These are phyloP conservation scores for Dissoconium aciculare DNA, from an alignment of 2,329 filamentous ascomycete genomes.

Conservation along the genomic window DNA sequence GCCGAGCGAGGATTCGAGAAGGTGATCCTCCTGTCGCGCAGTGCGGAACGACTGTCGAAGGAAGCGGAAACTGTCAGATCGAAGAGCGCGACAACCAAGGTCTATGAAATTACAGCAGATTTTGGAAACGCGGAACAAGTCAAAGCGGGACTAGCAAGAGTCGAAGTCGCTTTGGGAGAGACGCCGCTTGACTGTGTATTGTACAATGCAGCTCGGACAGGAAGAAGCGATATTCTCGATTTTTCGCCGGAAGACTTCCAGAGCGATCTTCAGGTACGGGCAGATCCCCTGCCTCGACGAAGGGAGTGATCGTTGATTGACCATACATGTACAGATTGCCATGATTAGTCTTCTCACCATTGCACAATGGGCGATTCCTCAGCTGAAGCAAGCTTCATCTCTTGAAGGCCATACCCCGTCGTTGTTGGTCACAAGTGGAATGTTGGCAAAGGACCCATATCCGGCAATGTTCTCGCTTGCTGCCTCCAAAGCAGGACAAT, in stretches of 20 bases:
- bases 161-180: slow-evolving; percentile 28
- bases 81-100: too few relatives aligned
- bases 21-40: slow-evolving; percentile 15
- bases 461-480: slow-evolving; percentile 32
- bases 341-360: slow-evolving; percentile 33
- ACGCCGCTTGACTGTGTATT: slow-evolving; percentile 31
- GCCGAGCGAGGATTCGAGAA: slow-evolving; percentile 16
- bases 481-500: slow-evolving; percentile 36
- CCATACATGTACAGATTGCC: slow-evolving; percentile 26
- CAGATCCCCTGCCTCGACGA: not conserved
- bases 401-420: slow-evolving; percentile 21
- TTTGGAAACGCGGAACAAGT: slow-evolving; percentile 28
- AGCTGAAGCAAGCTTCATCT: slow-evolving; percentile 18
- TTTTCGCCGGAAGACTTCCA: slow-evolving; percentile 31
- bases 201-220: slow-evolving; percentile 37
- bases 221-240: slow-evolving; percentile 27
- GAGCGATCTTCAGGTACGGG: slow-evolving; percentile 32
- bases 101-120: too few relatives aligned
- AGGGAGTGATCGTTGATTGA: not conserved
- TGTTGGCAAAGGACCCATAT: slow-evolving; percentile 31
- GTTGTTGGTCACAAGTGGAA: slow-evolving; percentile 34
- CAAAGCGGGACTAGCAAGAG: slow-evolving; percentile 22
- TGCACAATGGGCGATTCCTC: slow-evolving; percentile 32
- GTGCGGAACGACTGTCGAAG: slow-evolving; percentile 12
- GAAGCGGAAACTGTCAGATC: slow-evolving; percentile 14